A percentile compares a stretch with the other conserved stretches of the same genome.
Conservation (phyloP, 2,329 filamentous ascomycete species). For the Diaporthe sp. region DNA sequence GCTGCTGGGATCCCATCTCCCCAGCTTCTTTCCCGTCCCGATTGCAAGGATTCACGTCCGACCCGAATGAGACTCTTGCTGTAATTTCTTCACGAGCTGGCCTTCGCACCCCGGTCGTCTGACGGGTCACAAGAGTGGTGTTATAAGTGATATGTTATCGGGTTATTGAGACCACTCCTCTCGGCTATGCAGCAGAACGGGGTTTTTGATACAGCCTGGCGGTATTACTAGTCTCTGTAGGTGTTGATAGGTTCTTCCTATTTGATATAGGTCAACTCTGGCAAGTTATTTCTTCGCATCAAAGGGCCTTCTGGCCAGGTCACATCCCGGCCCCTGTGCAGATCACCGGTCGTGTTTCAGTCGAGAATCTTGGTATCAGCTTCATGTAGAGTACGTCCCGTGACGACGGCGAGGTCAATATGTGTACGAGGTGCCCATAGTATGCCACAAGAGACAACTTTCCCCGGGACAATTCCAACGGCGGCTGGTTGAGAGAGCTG, state of each 20-base stretch:
- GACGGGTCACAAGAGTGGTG: constrained; percentile 13
- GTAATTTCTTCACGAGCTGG: neutral
- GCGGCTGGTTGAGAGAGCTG: neutral
- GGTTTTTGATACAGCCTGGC: neutral
- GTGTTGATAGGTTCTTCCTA: neutral
- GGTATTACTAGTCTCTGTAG: neutral
- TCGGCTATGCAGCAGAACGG: constrained; percentile 27
- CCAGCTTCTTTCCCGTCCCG: neutral
- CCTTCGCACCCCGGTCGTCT: constrained; percentile 9
- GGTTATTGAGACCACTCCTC: neutral
- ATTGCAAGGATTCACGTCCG: constrained; percentile 4
- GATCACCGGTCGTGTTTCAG: neutral
- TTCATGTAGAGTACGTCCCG: neutral
- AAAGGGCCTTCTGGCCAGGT: neutral
- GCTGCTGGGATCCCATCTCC: constrained; percentile 14
- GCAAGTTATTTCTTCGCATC: neutral
- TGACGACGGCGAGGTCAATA: neutral
- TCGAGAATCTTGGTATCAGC: neutral
- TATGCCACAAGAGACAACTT: neutral
- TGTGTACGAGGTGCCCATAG: neutral
- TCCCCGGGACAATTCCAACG: neutral
- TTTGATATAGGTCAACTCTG: neutral
- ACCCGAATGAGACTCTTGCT: neutral
- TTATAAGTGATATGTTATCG: constrained; percentile 28
- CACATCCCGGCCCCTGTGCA: neutral